Percentiles rank a stretch among this genome's conserved stretches.
Conservation (phyloP, 2,329 filamentous ascomycete species). For the Akanthomyces lecanii region DNA sequence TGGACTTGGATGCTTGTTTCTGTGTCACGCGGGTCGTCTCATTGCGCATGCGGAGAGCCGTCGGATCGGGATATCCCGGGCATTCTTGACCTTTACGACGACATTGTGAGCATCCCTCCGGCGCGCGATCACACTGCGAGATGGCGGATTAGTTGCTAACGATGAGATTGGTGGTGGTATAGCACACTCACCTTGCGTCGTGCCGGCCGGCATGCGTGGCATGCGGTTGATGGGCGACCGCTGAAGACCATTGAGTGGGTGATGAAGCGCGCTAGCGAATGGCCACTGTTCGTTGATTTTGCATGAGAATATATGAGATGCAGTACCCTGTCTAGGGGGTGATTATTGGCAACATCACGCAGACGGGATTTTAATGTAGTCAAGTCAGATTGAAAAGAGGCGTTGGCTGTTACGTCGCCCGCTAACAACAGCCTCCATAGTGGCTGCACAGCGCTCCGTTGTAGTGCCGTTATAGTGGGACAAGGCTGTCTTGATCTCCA, state of each 20-base stretch:
- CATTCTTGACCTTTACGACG: constrained; percentile 25
- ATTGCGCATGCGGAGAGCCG: constrained; percentile 24
- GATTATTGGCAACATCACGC: background rate
- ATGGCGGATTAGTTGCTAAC: background rate
- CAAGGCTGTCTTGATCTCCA: background rate
- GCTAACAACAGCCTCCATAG: background rate
- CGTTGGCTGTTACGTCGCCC: background rate
- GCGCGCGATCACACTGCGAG: constrained; percentile 25
- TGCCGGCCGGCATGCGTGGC: constrained; percentile 25
- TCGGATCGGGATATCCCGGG: constrained; percentile 25
- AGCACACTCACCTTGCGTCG: constrained; percentile 24
- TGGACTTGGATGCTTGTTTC: constrained; percentile 1
- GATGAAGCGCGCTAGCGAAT: background rate
- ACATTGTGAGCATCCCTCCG: constrained; percentile 26
- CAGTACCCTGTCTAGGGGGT: background rate
- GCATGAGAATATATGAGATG: background rate
- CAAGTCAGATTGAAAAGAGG: background rate
- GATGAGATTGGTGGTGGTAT: background rate
- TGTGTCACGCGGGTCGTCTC: constrained; percentile 23
- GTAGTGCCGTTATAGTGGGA: background rate
- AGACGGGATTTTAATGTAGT: background rate
- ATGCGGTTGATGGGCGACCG: constrained; percentile 27
- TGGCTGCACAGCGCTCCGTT: background rate
- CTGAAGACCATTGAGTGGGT: constrained; percentile 26
- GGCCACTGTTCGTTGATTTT: background rate